Base-by-base conservation (phyloP, 1,139 yeast species). In the Diutina ranongensis region DNA sequence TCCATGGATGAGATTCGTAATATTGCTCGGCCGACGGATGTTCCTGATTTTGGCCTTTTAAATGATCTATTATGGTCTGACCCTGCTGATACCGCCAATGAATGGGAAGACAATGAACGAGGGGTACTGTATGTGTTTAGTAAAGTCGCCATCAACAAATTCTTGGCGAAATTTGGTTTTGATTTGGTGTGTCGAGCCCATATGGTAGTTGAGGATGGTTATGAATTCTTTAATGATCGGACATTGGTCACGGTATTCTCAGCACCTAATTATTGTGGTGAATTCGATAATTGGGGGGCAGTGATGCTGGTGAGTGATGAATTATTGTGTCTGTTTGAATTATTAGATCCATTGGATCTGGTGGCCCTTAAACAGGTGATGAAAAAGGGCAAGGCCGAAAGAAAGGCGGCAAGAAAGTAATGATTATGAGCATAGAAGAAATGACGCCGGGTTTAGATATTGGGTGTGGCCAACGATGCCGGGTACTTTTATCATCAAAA, bases 191-290 rank as follows among this genome's bases (percentile, higher is more conserved):
- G 96, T 61, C 76, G 98, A 54, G 97, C 97, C 16, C 97, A 92
- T 65, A 89, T 92, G 97, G 97, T 92, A 52, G 97, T 92, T 22
- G 97, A 92, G 60, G 98, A 92, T 61, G 98, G 98, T 1, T 92
- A 92, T 62, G 97, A 92, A 65, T 92, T 92, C 61, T 92, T 92
- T 67, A 89, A 89, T 60, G 96, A 89, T 61, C 74, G 95, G 47
- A 84, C 95, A 25, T 70, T 92, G 51, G 97, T 92, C 4, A 92
- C 98, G 0, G 97, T 92, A 13, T 92, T 92, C 61, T 79, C 88
- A 47, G 98, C 98, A 0, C 97, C 98, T 1, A 92, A 31, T 12
- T 31, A 31, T 12, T 92, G 98, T 65, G 97, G 98, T 35, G 98
- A 92, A 62, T 92, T 92, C 57, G 97, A 92, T 61, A 92, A 92